phyloP scores from a whole-genome alignment of 2,329 filamentous ascomycete genomes.

The Chaetomium globosum region DNA sequence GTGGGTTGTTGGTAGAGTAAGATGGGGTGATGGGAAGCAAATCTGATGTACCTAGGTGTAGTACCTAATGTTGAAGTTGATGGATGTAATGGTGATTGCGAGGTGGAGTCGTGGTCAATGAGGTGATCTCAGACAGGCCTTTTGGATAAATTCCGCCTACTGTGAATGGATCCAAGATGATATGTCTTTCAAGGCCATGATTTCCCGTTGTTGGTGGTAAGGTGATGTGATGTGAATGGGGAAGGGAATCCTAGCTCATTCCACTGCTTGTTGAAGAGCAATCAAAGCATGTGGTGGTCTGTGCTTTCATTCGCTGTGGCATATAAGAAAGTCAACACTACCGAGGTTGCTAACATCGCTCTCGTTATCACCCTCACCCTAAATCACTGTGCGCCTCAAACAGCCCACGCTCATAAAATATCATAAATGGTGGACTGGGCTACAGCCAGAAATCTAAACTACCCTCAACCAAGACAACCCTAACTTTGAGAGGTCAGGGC shows the following conservation, averaged over 20 bases:
- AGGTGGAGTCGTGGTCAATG: background rate
- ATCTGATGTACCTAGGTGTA: background rate
- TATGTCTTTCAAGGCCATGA: background rate
- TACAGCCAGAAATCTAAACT: conserved; percentile 8
- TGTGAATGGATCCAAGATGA: background rate
- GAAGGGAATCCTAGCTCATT: background rate
- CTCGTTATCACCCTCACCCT: too few relatives aligned
- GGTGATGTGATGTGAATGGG: background rate
- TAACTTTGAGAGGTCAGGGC: background rate
- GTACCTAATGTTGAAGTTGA: background rate
- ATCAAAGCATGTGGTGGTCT: background rate
- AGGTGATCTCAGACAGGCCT: background rate
- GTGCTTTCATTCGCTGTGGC: background rate
- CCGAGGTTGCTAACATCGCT: background rate
- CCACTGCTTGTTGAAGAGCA: background rate
- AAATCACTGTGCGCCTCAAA: background rate
- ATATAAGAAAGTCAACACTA: background rate
- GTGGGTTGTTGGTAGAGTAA: background rate
- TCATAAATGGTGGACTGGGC: conserved; percentile 1
- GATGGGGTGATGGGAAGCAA: too few relatives aligned
- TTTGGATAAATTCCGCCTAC: background rate
- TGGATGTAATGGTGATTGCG: background rate
- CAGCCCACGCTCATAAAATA: background rate
- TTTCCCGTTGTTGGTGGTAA: background rate
- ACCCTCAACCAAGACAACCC: conserved; percentile 4